Evolutionary conservation across 148 eudicot species (phyloP).

Genomic region (Fagopyrum esculentum): DNA sequence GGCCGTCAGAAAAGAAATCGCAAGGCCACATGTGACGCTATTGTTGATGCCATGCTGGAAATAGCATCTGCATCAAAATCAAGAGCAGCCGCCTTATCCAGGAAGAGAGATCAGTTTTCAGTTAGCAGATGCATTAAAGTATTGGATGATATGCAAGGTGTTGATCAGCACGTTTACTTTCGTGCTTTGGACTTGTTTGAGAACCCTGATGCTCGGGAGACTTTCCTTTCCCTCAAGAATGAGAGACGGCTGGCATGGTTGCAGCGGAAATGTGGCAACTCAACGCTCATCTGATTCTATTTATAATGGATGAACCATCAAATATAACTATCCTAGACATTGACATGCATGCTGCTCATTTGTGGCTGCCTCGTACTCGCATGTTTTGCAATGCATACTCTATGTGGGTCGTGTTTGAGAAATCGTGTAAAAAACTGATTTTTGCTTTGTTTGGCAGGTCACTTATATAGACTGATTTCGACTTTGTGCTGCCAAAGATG

Average conservation of each 20-base stretch:
- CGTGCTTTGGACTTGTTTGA: slow-evolving; percentile 61
- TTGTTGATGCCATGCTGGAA: slow-evolving; percentile 76
- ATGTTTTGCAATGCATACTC: not conserved
- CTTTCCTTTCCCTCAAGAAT: slow-evolving; percentile 47
- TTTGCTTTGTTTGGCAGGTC: too few relatives aligned
- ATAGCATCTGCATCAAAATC: slow-evolving; percentile 77
- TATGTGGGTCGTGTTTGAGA: not conserved
- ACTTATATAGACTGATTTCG: too few relatives aligned
- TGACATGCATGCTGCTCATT: not conserved
- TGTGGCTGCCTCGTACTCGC: not conserved
- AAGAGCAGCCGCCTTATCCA: slow-evolving; percentile 60
- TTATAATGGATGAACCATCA: slow-evolving; percentile 8
- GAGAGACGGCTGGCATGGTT: slow-evolving; percentile 50
- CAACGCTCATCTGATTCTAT: slow-evolving; percentile 18
- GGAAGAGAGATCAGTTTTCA: slow-evolving; percentile 52
- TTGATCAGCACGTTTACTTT: slow-evolving; percentile 61
- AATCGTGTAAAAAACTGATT: not conserved
- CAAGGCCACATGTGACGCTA: slow-evolving; percentile 68
- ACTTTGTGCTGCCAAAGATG: too few relatives aligned
- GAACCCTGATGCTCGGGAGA: slow-evolving; percentile 51
- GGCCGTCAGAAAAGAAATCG: slow-evolving; percentile 61
- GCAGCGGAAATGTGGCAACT: slow-evolving; percentile 51
- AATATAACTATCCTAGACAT: not conserved
- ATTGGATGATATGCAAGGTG: slow-evolving; percentile 61
- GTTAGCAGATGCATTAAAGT: slow-evolving; percentile 63